Percentiles rank a stretch among this genome's conserved stretches.
phyloP scores from a whole-genome alignment of 345 rosid genomes.

The Syzygium oleosum region DNA sequence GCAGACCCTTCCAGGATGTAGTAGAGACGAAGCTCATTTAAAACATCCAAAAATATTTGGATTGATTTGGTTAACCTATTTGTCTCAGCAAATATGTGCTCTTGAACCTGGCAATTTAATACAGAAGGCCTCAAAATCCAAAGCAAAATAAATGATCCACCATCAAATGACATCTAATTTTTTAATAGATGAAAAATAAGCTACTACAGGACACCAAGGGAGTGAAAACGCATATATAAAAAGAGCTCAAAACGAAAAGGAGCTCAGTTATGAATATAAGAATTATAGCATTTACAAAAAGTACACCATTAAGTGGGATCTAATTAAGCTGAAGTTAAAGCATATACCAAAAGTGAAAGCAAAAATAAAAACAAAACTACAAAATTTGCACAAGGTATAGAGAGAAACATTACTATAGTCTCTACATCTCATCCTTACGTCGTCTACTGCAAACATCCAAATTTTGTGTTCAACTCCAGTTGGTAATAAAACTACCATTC shows the following conservation, averaged over 20 bases:
- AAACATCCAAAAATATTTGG: constrained; percentile 70
- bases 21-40: constrained; percentile 79
- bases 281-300: neutral
- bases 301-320: neutral
- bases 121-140: neutral
- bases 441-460: neutral
- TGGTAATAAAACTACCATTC: neutral
- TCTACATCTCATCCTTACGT: neutral
- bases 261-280: neutral
- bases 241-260: neutral
- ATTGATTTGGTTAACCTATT: constrained; percentile 77
- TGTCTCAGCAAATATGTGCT: constrained; percentile 56
- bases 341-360: neutral
- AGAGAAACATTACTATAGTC: neutral
- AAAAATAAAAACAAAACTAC: neutral
- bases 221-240: neutral
- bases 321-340: neutral
- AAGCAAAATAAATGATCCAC: neutral
- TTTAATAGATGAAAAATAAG: neutral
- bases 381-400: neutral
- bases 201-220: neutral
- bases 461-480: neutral
- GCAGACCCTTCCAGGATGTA: constrained; percentile 53
- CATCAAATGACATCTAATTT: neutral
- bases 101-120: constrained; percentile 49